Percentiles rank a stretch among this genome's conserved stretches.
Conservation (phyloP, 352 stramenopile genomes). For the Phytopythium montanum region DNA sequence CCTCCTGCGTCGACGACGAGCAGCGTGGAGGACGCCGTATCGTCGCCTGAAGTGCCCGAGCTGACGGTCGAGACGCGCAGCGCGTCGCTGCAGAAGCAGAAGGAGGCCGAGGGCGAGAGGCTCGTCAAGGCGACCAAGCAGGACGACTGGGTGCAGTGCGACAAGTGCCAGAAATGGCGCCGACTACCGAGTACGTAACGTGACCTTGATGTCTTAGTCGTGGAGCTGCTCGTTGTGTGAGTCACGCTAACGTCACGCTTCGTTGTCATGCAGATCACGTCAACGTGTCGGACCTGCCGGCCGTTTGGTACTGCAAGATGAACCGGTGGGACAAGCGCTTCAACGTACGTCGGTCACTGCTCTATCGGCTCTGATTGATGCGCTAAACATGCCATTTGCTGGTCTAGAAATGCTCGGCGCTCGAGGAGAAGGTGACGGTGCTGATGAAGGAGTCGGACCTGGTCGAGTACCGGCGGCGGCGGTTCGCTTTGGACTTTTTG, state of each 20-base stretch:
- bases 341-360: constrained; percentile 38
- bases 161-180: constrained; percentile 85
- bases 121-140: constrained; percentile 62
- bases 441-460: constrained; percentile 68
- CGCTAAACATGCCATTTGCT: background rate
- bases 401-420: constrained; percentile 65
- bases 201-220: background rate
- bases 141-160: constrained; percentile 84
- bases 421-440: constrained; percentile 63
- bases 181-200: constrained; percentile 64
- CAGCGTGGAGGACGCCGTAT: constrained; percentile 6
- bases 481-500: constrained; percentile 62
- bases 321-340: constrained; percentile 79
- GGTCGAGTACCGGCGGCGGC: constrained; percentile 55
- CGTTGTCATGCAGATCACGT: constrained; percentile 46
- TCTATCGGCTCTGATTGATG: background rate
- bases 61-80: constrained; percentile 55
- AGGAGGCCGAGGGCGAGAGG: constrained; percentile 36
- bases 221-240: background rate
- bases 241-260: background rate
- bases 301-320: constrained; percentile 86
- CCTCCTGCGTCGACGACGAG: constrained; percentile 5
- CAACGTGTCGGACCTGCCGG: constrained; percentile 68
- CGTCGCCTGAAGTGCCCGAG: constrained; percentile 15
- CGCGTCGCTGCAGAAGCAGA: constrained; percentile 43